phyloP scores from a whole-genome alignment of 306 rosid genomes.

The Quercus cerris region DNA sequence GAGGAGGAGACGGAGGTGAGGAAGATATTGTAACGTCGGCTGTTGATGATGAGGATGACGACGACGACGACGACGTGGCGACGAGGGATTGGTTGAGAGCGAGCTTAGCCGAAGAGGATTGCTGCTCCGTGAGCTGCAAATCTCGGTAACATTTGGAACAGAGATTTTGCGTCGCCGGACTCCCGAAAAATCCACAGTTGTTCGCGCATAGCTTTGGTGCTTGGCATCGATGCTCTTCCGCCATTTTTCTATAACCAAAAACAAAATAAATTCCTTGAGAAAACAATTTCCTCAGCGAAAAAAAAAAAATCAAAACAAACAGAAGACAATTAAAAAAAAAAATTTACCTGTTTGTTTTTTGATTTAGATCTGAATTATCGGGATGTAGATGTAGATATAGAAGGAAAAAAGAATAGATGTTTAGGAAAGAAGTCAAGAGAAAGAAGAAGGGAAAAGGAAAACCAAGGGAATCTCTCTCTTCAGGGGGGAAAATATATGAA shows the following conservation, averaged over 20 bases:
- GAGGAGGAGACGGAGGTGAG: not conserved
- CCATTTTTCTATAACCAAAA: slow-evolving; percentile 36
- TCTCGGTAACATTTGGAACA: slow-evolving; percentile 82
- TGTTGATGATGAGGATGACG: not conserved
- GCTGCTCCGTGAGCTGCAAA: slow-evolving; percentile 61
- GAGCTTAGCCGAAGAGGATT: slow-evolving; percentile 51
- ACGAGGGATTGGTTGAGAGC: slow-evolving; percentile 55
- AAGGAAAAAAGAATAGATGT: not conserved
- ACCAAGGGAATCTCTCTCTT: slow-evolving; percentile 11
- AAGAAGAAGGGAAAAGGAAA: not conserved
- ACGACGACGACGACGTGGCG: slow-evolving; percentile 13
- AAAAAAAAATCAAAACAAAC: too few species aligned
- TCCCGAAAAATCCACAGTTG: slow-evolving; percentile 85
- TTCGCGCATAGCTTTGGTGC: slow-evolving; percentile 68
- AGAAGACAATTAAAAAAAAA: too few species aligned
- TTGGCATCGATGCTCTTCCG: slow-evolving; percentile 85
- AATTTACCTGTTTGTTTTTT: too few species aligned
- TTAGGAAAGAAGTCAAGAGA: not conserved
- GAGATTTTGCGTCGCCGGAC: slow-evolving; percentile 55
- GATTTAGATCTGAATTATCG: not conserved
- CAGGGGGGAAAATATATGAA: not conserved
- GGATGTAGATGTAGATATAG: not conserved
- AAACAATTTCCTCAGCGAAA: not conserved
- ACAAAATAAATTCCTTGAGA: not conserved
- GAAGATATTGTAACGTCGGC: not conserved